Base-by-base conservation (phyloP, 2,329 filamentous ascomycete species). In the Westerdykella aurantiaca region DNA sequence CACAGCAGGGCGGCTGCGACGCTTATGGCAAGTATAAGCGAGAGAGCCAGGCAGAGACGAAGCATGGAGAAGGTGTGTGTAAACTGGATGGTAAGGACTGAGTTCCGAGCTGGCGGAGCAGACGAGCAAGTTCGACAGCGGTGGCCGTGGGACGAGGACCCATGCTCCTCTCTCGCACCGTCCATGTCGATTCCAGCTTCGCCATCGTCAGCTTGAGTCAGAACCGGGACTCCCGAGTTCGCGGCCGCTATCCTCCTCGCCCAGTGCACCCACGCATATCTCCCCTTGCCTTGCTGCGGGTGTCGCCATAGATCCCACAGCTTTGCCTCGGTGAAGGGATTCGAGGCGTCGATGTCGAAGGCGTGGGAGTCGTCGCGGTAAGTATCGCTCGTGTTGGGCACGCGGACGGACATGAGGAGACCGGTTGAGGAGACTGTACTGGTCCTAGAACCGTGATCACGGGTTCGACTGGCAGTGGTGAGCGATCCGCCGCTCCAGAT, bases 211-310 rank as follows among this genome's bases (percentile, higher is more conserved):
- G 14, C n/a, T 21, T 41, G 4, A 13, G 22, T 11, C 4, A 13
- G 21, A n/a, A 4, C 31, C 31, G 13, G 22, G 11, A 17, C 11
- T 11, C 7, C 31, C 12, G 25, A 12, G 43, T 61, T 57, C 2
- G 45, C 43, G 5, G 44, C 48, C 16, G 58, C 52, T 1, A 64
- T 45, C 10, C 67, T 57, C 37, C 67, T 59, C 5, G 66, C 69
- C 69, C 70, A 72, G 37, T 70, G 61, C 12, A 73, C 70, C 59
- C 71, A 72, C 10, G 64, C 69, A 42, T 68, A 72, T 33, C 65
- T 53, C 6, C 56, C 62, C 39, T 63, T 64, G 0, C 68, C 71
- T 1, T 50, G 46, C 5, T 38, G 44, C 0, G 69, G 71, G 0
- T 56, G 38, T 3, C 46, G 48, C 46, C 66, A 72, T 5, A 68